Percentiles rank a stretch among this genome's conserved stretches.
Evolutionary conservation across 2,329 filamentous ascomycete genomes (phyloP).

Genomic region (Coniochaeta sp.): DNA sequence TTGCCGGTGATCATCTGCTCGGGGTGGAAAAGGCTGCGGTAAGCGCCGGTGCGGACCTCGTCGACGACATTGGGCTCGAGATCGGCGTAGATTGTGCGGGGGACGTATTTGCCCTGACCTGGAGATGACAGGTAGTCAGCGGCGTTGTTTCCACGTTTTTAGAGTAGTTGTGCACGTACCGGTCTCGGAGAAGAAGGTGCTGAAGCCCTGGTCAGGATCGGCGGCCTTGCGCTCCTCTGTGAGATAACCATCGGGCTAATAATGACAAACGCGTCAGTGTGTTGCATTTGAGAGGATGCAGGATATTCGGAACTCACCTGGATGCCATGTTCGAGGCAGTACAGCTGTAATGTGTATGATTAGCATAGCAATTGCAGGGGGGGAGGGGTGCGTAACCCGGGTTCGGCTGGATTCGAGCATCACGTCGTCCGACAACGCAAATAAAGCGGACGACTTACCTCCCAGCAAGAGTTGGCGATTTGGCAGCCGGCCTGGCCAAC

Average conservation of each 20-base stretch:
- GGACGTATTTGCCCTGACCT: constrained; percentile 99
- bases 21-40: constrained; percentile 95
- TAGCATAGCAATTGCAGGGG: constrained; percentile 4
- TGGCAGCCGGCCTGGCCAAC: constrained; percentile 99
- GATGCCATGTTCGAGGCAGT: constrained; percentile 99
- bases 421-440: neutral
- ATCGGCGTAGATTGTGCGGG: constrained; percentile 98
- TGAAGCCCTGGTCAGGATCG: constrained; percentile 95
- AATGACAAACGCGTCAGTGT: constrained; percentile 22
- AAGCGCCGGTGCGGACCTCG: constrained; percentile 95
- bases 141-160: neutral
- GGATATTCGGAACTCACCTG: constrained; percentile 54
- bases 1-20: constrained; percentile 99
- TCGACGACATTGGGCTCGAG: constrained; percentile 99
- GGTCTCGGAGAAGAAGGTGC: constrained; percentile 99
- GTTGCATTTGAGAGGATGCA: neutral
- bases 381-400: neutral
- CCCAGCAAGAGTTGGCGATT: constrained; percentile 99
- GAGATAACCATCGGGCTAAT: constrained; percentile 93
- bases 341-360: constrained; percentile 57
- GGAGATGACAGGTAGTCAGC: constrained; percentile 5
- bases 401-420: neutral
- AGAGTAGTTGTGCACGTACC: constrained; percentile 48
- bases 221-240: constrained; percentile 94
- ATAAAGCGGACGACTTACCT: constrained; percentile 59